Evolutionary conservation across 495 filamentous ascomycete genomes (phyloP).

Genomic region (Penicillium goetzii): DNA sequence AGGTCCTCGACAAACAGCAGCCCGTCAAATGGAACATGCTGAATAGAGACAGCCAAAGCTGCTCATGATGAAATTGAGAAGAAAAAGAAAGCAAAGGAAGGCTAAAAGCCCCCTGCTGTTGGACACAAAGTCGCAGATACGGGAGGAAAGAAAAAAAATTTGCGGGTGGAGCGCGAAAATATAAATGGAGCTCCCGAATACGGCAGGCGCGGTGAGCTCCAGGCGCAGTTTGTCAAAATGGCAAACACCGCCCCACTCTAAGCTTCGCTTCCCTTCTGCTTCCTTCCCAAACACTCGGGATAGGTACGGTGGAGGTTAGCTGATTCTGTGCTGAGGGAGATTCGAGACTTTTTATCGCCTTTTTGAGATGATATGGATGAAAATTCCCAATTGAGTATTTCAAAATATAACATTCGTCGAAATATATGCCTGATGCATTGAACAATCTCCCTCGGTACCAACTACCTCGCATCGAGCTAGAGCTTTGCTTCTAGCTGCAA

Average conservation of each 20-base stretch:
- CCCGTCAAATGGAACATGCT: constrained; percentile 13
- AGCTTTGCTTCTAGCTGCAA: background rate
- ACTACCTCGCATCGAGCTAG: background rate
- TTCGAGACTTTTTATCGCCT: too few relatives aligned
- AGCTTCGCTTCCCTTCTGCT: constrained; percentile 6
- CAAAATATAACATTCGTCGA: background rate
- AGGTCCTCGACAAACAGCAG: constrained; percentile 2
- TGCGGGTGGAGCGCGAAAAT: constrained; percentile 42
- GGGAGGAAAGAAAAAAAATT: constrained; percentile 38
- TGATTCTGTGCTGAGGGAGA: too few relatives aligned
- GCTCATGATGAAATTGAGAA: constrained; percentile 9
- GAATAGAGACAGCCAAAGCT: constrained; percentile 17
- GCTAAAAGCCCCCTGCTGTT: constrained; percentile 21
- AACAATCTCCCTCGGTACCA: background rate
- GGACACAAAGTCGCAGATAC: constrained; percentile 28
- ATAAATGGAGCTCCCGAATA: constrained; percentile 26
- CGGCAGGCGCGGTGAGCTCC: constrained; percentile 17
- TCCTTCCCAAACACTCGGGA: constrained; percentile 3
- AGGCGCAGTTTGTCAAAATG: constrained; percentile 17
- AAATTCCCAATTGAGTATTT: too few relatives aligned
- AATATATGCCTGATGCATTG: background rate
- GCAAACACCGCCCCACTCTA: constrained; percentile 15
- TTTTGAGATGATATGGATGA: too few relatives aligned
- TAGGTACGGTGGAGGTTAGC: background rate
- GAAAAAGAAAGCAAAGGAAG: constrained; percentile 16